Percentiles rank a stretch among this genome's conserved stretches.
phyloP scores from a whole-genome alignment of 2,329 filamentous ascomycete genomes.

The Alternaria hordeiaustralica region DNA sequence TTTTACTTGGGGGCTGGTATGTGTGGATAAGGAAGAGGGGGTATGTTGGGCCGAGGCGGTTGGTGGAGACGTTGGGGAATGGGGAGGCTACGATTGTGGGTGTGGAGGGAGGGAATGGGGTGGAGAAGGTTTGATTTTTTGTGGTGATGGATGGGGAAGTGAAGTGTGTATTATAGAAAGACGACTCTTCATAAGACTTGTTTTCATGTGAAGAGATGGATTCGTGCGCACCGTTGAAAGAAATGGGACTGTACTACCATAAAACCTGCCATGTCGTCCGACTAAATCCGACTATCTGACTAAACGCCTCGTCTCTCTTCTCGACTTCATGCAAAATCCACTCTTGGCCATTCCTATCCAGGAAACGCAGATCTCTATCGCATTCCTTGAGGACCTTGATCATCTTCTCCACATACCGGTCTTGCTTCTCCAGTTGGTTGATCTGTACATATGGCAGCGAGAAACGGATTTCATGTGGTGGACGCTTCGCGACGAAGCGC shows the following conservation, averaged over 20 bases:
- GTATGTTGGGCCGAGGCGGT: constrained; percentile 47
- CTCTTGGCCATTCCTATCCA: constrained; percentile 13
- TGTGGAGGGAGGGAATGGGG: not conserved
- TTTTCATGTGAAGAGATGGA: too few relatives aligned
- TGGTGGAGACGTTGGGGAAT: constrained; percentile 25
- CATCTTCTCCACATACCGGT: constrained; percentile 27
- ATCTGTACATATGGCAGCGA: constrained; percentile 24
- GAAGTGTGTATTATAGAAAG: too few relatives aligned
- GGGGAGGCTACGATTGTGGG: constrained; percentile 5
- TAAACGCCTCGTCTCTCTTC: constrained; percentile 38
- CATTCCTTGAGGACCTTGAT: constrained; percentile 23
- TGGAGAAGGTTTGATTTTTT: not conserved
- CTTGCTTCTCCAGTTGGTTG: constrained; percentile 31
- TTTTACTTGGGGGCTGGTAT: constrained; percentile 57
- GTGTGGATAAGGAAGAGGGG: constrained; percentile 47
- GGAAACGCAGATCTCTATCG: constrained; percentile 30
- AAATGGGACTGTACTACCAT: too few relatives aligned
- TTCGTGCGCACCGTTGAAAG: too few relatives aligned
- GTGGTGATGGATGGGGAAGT: too few relatives aligned
- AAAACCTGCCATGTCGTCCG: constrained; percentile 35
- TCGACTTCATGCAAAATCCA: constrained; percentile 28
- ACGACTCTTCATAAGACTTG: too few relatives aligned
- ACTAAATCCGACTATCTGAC: constrained; percentile 42
- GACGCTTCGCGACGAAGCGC: constrained; percentile 21
- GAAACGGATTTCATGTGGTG: constrained; percentile 19